Conservation (phyloP, 331 rosid genomes). For the Quercus lobata region DNA sequence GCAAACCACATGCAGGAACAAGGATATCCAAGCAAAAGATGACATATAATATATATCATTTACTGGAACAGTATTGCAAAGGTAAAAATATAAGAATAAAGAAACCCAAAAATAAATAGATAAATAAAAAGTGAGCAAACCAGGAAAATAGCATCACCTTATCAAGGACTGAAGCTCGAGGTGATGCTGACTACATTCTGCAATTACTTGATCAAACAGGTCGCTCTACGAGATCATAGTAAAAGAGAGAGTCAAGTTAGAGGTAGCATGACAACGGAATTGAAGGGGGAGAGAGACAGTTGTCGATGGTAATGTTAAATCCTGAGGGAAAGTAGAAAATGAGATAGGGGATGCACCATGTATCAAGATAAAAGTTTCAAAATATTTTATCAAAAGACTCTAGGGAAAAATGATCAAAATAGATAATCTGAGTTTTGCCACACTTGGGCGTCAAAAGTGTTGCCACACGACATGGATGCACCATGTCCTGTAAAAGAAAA, state of each 20-base stretch:
- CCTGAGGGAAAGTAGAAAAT: neutral
- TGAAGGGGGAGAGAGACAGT: neutral
- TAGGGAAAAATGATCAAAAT: neutral
- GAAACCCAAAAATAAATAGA: neutral
- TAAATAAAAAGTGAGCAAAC: neutral
- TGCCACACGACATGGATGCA: neutral
- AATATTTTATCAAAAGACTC: neutral
- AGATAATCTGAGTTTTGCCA: neutral
- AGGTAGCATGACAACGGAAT: too few relatives aligned
- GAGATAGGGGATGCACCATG: neutral
- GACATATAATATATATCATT: neutral
- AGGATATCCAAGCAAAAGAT: neutral
- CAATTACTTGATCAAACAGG: slow-evolving; percentile 60
- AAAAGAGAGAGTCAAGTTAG: neutral
- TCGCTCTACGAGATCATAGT: slow-evolving; percentile 43
- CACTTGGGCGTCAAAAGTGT: neutral
- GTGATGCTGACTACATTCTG: slow-evolving; percentile 77
- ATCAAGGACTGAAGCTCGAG: slow-evolving; percentile 71
- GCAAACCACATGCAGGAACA: neutral
- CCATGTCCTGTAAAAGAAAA: neutral
- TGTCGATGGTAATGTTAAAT: neutral
- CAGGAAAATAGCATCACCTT: slow-evolving; percentile 39
- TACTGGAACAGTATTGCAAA: neutral
- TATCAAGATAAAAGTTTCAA: neutral
- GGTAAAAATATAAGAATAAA: neutral